Conservation (phyloP, 2,329 filamentous ascomycete species). For the Fusarium sp. region DNA sequence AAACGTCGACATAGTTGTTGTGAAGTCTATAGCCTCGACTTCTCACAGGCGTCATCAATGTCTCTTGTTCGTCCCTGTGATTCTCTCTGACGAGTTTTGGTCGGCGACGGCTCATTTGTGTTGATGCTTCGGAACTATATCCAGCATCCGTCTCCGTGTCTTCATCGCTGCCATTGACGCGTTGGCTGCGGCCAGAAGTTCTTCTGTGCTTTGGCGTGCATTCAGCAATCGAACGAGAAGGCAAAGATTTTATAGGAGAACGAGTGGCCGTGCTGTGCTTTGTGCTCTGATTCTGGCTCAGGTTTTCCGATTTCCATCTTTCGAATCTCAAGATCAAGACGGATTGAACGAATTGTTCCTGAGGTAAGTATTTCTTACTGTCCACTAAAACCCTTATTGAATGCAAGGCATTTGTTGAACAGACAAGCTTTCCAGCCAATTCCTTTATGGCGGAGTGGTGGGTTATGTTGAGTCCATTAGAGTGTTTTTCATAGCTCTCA, state of each 20-base stretch:
- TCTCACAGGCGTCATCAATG: constrained; percentile 16
- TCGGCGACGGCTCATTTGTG: background rate
- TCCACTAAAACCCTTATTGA: background rate
- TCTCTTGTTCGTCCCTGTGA: background rate
- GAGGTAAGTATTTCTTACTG: background rate
- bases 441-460: background rate
- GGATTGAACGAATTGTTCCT: background rate
- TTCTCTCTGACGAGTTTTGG: constrained; percentile 13
- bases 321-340: background rate
- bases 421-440: constrained; percentile 8
- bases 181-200: background rate
- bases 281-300: background rate
- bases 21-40: background rate
- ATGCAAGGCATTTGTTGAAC: background rate
- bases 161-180: too few species aligned
- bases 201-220: background rate
- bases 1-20: background rate
- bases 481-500: too few species aligned
- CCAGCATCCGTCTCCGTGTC: background rate
- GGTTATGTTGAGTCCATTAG: too few species aligned
- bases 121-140: background rate
- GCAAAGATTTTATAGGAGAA: too few species aligned
- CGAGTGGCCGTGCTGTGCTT: too few species aligned
- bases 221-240: too few species aligned
- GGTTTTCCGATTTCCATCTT: background rate